phyloP scores from a whole-genome alignment of 495 filamentous ascomycete genomes.

The Annulohypoxylon bovei region DNA sequence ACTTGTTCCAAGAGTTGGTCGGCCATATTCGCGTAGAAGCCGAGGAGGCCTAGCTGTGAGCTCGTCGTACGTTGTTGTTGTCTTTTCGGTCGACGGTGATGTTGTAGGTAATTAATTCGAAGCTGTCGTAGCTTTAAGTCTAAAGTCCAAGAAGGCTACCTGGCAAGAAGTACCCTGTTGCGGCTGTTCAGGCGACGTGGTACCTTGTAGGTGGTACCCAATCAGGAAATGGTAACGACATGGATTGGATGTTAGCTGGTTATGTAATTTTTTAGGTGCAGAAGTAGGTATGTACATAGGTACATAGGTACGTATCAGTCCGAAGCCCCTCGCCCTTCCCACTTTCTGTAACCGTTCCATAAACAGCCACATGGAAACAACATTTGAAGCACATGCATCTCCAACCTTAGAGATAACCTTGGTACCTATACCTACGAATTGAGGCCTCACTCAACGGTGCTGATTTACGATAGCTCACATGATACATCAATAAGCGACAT shows the following conservation, averaged over 20 bases:
- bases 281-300: not conserved
- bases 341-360: not conserved
- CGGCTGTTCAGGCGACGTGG: constrained; percentile 38
- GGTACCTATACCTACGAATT: not conserved
- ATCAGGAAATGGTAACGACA: constrained; percentile 21
- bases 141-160: constrained; percentile 17
- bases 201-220: constrained; percentile 40
- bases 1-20: constrained; percentile 78
- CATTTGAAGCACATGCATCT: constrained; percentile 2
- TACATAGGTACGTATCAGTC: not conserved
- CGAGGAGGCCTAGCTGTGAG: not conserved
- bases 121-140: not conserved
- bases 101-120: not conserved
- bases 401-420: not conserved
- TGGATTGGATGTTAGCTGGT: too few species aligned
- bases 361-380: constrained; percentile 12
- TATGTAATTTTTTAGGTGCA: constrained; percentile 1
- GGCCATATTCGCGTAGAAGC: constrained; percentile 64
- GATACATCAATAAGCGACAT: not conserved
- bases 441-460: not conserved
- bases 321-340: not conserved
- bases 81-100: not conserved
- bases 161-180: constrained; percentile 32
- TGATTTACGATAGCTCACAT: not conserved
- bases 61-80: not conserved